Conservation (phyloP, 352 stramenopile species). For the Thalassiosira delicatula region DNA sequence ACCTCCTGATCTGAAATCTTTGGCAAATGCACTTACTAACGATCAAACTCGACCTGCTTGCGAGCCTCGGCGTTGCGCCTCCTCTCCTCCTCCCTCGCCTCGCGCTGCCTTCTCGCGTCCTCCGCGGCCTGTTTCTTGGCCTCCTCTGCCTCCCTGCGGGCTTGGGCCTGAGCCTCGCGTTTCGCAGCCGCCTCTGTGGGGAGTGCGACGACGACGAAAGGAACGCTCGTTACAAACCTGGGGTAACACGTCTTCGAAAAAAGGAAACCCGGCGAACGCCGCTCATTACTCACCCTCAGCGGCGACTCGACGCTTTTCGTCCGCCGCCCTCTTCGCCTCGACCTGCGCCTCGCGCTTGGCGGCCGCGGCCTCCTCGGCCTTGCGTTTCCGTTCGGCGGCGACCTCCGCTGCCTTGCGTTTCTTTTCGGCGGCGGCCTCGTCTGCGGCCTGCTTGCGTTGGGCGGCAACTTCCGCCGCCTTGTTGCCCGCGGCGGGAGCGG, state of each 20-base stretch:
- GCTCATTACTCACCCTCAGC: conserved; percentile 13
- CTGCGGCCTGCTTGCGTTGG: conserved; percentile 14
- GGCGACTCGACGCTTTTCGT: conserved; percentile 13
- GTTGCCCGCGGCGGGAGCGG: neutral
- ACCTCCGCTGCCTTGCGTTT: conserved; percentile 7
- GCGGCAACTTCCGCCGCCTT: conserved; percentile 6
- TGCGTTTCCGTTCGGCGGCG: conserved; percentile 29
- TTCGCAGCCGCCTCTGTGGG: conserved; percentile 15
- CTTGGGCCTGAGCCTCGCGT: conserved; percentile 7
- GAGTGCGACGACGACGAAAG: no score
- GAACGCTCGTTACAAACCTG: no score
- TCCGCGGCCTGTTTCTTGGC: conserved; percentile 32
- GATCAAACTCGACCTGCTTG: conserved; percentile 28
- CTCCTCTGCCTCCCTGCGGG: conserved; percentile 3
- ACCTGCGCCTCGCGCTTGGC: conserved; percentile 11
- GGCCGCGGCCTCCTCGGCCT: conserved; percentile 8
- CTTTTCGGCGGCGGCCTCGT: conserved; percentile 13
- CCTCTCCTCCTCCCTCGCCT: conserved; percentile 33
- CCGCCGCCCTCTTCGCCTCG: conserved; percentile 1
- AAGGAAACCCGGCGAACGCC: no score
- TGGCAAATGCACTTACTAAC: conserved; percentile 21
- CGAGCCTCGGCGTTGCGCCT: conserved; percentile 6
- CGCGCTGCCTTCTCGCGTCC: conserved; percentile 29
- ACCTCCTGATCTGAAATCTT: no score
- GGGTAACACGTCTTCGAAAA: no score